Base-by-base conservation (phyloP, 2,329 filamentous ascomycete species). In the Cordyceps fumosorosea region DNA sequence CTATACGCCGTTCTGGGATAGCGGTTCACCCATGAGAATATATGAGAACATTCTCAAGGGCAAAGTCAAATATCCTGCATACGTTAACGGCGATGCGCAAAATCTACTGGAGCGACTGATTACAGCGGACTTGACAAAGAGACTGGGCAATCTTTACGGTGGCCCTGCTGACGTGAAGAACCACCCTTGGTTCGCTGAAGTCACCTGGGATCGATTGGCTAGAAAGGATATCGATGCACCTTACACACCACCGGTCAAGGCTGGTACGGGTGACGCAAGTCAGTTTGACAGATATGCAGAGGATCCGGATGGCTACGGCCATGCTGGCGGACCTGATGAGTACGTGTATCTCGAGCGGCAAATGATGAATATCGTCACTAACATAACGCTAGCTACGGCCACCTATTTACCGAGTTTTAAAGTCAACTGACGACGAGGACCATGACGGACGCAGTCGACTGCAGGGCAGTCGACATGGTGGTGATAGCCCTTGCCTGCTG, bases 11-110 rank as follows among this genome's bases (percentile, higher is more conserved):
- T 99, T 99, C 80, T 99, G 95, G 93, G 95, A 99, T 75, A 91
- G 90, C 69, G 95, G 93, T 61, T 96, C 91, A 51, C 93, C 95
- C 3, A 96, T 99, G 86, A 97, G 96, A 78, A 99, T 99, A 71
- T 99, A 99, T 78, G 95, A 99, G 80, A 99, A 99, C 75, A 99
- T 99, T 71, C 84, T 99, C 66, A 93, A 92, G 72, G 95, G 93
- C 64, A 89, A 90, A 69, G 90, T 99, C 76, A 98, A 97, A 78
- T 99, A 98, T 74, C 95, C 95, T 60, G 89, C 90, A 6, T 99
- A 98, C 74, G 90, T 99, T 70, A 91, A 98, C 73, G 87, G 89
- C 1, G 95, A 98, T 72, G 95, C 95, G 0, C 92, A 96, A 73
- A 90, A 98, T 74, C 82, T 99, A 63, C 85, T 99, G 42, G 89